Evolutionary conservation across 2,329 filamentous ascomycete species (phyloP), one percentile per base, ranked within the genome.

Genomic region (Aspergillus jensenii): DNA sequence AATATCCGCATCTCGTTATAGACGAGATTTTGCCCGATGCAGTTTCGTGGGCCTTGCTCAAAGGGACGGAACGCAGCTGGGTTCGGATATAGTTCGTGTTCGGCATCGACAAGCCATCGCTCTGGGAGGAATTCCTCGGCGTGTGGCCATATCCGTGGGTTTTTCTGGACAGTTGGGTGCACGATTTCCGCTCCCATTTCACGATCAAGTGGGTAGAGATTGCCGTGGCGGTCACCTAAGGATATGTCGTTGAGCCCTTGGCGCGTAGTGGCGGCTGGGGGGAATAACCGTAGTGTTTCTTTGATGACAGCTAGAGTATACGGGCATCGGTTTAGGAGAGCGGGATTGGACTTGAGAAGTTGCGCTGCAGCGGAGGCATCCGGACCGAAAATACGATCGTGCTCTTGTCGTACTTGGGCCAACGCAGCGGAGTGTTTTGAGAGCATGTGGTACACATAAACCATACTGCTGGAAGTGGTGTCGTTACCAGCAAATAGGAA

Each of bases 241-340:
- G n/a, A 15, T 21, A 50, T 39, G 19, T 31, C 39, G 23, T 35
- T 12, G 47, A 14, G 12, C 11, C 47, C 47, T 15, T 50, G 31
- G 14, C 47, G 47, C 3, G 17, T 21, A 15, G 31, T 23, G n/a
- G 33, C 23, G 5, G 55, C 49, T 4, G 46, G 33, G 25, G 59
- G 46, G n/a, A 48, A 57, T 4, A 62, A 47, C 15, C 59, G 57
- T 2, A 60, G 55, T 2, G 60, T 53, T 40, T 60, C 60, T 17
- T 58, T 58, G 31, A 62, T 55, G 2, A 62, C 58, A 4, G 60
- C 60, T 2, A 44, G 21, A 3, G 60, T 62, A 45, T 54, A 62
- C 5, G 45, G 23, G 2, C 55, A 53, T 11, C 49, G 41, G 33
- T 59, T 60, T 25, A 62, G 23, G 1, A 56, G 45, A 25, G 45